Evolutionary conservation across 257 asterid genomes (phyloP).

Genomic region (Rauvolfia tetraphylla): DNA sequence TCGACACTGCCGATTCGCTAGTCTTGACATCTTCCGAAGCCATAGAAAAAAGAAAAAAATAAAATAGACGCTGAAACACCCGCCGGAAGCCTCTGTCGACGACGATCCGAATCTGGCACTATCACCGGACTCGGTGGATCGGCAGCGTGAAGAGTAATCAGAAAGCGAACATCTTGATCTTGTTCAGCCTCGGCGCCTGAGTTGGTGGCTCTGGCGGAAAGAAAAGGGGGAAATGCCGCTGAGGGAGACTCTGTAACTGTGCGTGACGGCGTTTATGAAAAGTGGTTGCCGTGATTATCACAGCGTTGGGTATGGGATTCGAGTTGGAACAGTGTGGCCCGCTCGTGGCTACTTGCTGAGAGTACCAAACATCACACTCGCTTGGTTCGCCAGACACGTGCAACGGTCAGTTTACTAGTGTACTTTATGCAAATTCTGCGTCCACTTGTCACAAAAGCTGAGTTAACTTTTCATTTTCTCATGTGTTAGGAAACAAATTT

Average conservation of each 20-base stretch:
- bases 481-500: no score
- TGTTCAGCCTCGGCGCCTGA: background rate
- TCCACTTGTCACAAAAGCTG: no score
- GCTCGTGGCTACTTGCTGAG: background rate
- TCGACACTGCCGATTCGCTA: conserved; percentile 82
- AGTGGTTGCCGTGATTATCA: background rate
- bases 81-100: background rate
- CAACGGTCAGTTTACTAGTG: no score
- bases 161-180: conserved; percentile 6
- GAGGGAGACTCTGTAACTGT: background rate
- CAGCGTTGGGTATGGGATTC: background rate
- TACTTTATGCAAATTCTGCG: no score
- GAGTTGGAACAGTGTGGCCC: background rate
- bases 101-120: conserved; percentile 3
- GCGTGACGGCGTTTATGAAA: conserved; percentile 21
- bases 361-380: background rate
- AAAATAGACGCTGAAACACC: background rate
- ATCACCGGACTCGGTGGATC: background rate
- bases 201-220: background rate
- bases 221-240: conserved; percentile 6
- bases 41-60: conserved; percentile 29
- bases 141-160: background rate
- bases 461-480: no score
- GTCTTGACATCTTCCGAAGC: conserved; percentile 96
- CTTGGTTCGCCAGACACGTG: background rate